A percentile compares a stretch with the other conserved stretches of the same genome.
Evolutionary conservation across 495 filamentous ascomycete species (phyloP).

Genomic region (Daldinia decipiens): DNA sequence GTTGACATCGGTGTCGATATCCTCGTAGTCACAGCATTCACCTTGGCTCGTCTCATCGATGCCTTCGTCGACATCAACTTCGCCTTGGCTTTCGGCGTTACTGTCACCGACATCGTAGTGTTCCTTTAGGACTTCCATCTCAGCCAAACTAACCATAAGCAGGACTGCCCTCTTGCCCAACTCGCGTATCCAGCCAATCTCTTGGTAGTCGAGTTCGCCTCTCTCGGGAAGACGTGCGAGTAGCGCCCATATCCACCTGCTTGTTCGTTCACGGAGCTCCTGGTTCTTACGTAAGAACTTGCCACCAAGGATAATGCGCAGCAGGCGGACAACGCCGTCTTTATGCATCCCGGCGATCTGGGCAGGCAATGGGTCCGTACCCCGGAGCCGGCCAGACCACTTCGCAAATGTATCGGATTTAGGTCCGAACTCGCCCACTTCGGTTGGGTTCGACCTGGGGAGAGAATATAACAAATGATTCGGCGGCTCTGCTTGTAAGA

Average conservation of each 20-base stretch:
- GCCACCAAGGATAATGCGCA: conserved; percentile 57
- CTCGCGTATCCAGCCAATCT: conserved; percentile 67
- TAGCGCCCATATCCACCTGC: conserved; percentile 71
- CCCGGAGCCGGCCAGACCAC: conserved; percentile 60
- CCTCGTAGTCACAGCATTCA: conserved; percentile 31
- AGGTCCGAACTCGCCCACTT: conserved; percentile 59
- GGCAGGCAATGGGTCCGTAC: conserved; percentile 69
- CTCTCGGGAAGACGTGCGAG: conserved; percentile 66
- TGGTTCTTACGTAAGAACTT: conserved; percentile 59
- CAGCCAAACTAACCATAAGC: conserved; percentile 62
- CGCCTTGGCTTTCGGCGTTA: conserved; percentile 40
- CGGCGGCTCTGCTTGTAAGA: conserved; percentile 66
- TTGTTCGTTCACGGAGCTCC: conserved; percentile 58
- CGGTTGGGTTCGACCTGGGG: conserved; percentile 66
- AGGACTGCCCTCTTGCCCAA: conserved; percentile 68
- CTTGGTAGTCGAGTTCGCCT: conserved; percentile 65
- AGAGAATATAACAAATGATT: conserved; percentile 59
- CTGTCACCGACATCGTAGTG: conserved; percentile 51
- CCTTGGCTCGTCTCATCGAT: conserved; percentile 36
- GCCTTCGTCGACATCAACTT: conserved; percentile 41
- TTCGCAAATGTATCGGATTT: conserved; percentile 59
- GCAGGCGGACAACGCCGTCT: conserved; percentile 65
- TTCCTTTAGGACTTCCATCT: conserved; percentile 54
- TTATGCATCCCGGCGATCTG: conserved; percentile 77
- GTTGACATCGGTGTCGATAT: conserved; percentile 44